Conservation (phyloP, 768 basidiomycete genomes). For the Pleurotus platypus region DNA sequence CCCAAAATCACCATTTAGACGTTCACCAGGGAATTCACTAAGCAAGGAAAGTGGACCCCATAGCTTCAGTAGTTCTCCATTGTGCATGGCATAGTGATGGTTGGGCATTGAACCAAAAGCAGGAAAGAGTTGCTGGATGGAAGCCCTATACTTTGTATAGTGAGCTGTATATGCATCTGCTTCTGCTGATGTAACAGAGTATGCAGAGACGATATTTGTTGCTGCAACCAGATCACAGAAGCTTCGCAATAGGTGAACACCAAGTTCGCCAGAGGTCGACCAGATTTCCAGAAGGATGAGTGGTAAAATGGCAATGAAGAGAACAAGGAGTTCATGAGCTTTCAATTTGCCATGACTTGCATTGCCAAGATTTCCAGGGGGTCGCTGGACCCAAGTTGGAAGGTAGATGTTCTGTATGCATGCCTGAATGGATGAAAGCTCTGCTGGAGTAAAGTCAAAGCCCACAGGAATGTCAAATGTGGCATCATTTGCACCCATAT, state of each 20-base stretch:
- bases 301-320: slow-evolving; percentile 15
- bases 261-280: neutral
- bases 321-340: slow-evolving; percentile 22
- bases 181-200: slow-evolving; percentile 15
- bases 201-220: slow-evolving; percentile 23
- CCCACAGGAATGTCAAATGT: neutral
- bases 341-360: slow-evolving; percentile 28
- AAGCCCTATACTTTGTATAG: slow-evolving; percentile 18
- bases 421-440: slow-evolving; percentile 11
- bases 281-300: too few relatives aligned
- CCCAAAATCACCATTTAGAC: slow-evolving; percentile 24
- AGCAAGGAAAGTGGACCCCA: slow-evolving; percentile 27
- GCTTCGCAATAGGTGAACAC: slow-evolving; percentile 11
- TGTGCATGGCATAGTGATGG: slow-evolving; percentile 32
- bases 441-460: slow-evolving; percentile 12
- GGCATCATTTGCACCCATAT: too few relatives aligned
- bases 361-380: slow-evolving; percentile 26
- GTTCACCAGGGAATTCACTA: slow-evolving; percentile 28
- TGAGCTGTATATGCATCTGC: slow-evolving; percentile 19
- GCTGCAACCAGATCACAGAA: slow-evolving; percentile 22
- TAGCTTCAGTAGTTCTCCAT: slow-evolving; percentile 20
- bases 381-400: slow-evolving; percentile 17
- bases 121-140: slow-evolving; percentile 19
- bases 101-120: slow-evolving; percentile 20
- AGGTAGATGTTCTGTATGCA: slow-evolving; percentile 18